Base-by-base conservation (phyloP, 2,329 filamentous ascomycete genomes). In the Rhinocladiella similis region DNA sequence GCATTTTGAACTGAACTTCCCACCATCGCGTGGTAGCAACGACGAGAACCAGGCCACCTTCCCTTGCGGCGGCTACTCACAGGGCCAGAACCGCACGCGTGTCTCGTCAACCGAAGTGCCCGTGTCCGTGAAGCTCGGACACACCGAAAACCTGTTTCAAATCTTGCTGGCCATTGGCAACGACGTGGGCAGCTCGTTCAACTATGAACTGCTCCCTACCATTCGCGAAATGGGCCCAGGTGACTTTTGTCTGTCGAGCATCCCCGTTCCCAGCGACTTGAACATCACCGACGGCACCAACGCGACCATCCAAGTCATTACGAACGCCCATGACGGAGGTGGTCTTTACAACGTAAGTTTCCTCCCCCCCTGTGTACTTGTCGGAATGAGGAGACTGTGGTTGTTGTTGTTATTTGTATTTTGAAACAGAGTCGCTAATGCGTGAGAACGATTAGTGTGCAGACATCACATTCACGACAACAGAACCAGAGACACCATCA, bases 251-350 rank as follows among this genome's bases (percentile, higher is more conserved):
- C 65, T 91, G 12, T 80, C 84, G 9, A 71, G 77, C 60, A 73
- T 91, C 14, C 18, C 39, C 2, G 33, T 61, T 16, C 56, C 56
- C 14, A 27, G 35, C 5, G 68, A 72, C 29, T 70, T 75, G 5
- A 63, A 65, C 36, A 72, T 86, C 36, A 70, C 69, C 22, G 84
- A 89, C 35, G 88, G 88, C 42, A 79, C 81, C 62, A 77, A 82
- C 47, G 88, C 81, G 12, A 87, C 83, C 29, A 75, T 91, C 54
- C 88, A 91, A 74, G 83, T 91, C 50, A 80, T 90, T 29, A 86
- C 84, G 3, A 77, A 84, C 46, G 84, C 83, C 27, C 76, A 81
- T 22, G 75, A 74, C 3, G 80, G 77, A 13, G 79, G 77, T 43
- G 84, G 87, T n/a, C 73, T 91, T 33, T 91, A 90, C 72, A 89